phyloP scores from a whole-genome alignment of 2,329 filamentous ascomycete genomes.

The Emmonsiellopsis sp. region DNA sequence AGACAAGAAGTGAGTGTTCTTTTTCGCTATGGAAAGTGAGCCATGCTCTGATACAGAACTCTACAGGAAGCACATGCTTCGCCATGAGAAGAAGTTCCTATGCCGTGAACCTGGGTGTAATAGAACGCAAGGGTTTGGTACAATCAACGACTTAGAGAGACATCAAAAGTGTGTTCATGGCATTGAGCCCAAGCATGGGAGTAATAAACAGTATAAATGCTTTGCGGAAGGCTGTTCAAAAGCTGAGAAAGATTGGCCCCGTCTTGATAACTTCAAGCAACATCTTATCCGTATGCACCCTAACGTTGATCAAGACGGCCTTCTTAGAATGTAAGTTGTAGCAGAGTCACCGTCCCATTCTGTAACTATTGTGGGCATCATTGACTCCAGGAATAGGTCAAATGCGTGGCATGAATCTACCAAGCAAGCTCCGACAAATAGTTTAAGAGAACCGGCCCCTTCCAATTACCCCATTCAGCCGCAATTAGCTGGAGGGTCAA shows the following conservation, averaged over 20 bases:
- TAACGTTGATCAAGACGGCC: constrained; percentile 31
- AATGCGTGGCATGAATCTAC: constrained; percentile 26
- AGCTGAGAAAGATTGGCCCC: constrained; percentile 63
- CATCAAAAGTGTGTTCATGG: constrained; percentile 38
- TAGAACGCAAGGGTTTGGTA: constrained; percentile 63
- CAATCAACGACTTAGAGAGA: constrained; percentile 69
- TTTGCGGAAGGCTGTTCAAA: constrained; percentile 46
- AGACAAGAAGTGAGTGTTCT: constrained; percentile 26
- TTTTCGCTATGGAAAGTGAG: neutral
- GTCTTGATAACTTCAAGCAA: constrained; percentile 76
- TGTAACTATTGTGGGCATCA: neutral
- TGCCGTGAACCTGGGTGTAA: constrained; percentile 52
- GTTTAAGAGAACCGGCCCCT: neutral
- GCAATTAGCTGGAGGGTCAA: neutral
- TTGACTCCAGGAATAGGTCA: constrained; percentile 17
- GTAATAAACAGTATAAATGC: constrained; percentile 51
- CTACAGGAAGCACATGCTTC: constrained; percentile 63
- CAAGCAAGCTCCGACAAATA: constrained; percentile 5
- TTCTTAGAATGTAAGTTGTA: constrained; percentile 25
- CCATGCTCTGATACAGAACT: neutral
- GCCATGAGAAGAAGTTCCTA: constrained; percentile 57
- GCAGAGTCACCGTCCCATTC: too few relatives aligned
- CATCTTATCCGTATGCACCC: constrained; percentile 64
- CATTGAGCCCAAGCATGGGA: constrained; percentile 35
- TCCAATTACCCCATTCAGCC: neutral